These are phyloP conservation scores for Pseudovirgaria hyperparasitica DNA, from an alignment of 2,329 filamentous ascomycete genomes.

Conservation along the genomic window DNA sequence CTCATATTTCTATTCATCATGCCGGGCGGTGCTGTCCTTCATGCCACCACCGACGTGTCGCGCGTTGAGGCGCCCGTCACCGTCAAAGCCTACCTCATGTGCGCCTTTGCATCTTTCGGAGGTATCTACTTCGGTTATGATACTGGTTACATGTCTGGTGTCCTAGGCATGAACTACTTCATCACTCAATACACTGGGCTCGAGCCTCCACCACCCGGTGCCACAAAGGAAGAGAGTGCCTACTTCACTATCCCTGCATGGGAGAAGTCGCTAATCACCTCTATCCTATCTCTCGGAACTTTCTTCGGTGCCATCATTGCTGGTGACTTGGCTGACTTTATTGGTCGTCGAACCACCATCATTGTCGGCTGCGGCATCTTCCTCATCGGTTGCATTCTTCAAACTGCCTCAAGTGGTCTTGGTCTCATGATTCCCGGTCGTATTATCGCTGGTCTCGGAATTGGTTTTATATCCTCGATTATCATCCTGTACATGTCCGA, in stretches of 20 bases:
- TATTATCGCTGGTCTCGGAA: constrained; percentile 61
- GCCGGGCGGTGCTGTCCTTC: constrained; percentile 22
- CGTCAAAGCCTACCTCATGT: constrained; percentile 33
- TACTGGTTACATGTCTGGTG: constrained; percentile 63
- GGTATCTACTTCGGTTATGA: constrained; percentile 71
- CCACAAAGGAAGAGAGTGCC: constrained; percentile 38
- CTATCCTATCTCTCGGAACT: constrained; percentile 63
- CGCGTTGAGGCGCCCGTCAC: constrained; percentile 42
- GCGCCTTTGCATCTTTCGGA: constrained; percentile 37
- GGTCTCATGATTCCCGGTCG: constrained; percentile 57
- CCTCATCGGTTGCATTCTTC: constrained; percentile 38
- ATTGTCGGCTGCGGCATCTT: constrained; percentile 52
- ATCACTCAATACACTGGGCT: constrained; percentile 22
- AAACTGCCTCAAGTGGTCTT: constrained; percentile 48
- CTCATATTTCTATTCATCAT: too few relatives aligned
- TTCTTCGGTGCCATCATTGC: constrained; percentile 58
- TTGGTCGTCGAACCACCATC: constrained; percentile 53
- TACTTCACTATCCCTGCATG: constrained; percentile 35
- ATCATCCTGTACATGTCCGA: constrained; percentile 69
- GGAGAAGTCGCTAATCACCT: constrained; percentile 50
- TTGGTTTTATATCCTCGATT: constrained; percentile 57
- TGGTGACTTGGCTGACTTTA: constrained; percentile 46
- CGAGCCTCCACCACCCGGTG: constrained; percentile 17
- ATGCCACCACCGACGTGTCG: constrained; percentile 34
- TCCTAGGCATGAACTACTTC: constrained; percentile 35